Percentiles rank a stretch among this genome's conserved stretches.
Evolutionary conservation across 352 stramenopile genomes (phyloP).

Genomic region (Globisporangium barbulae): DNA sequence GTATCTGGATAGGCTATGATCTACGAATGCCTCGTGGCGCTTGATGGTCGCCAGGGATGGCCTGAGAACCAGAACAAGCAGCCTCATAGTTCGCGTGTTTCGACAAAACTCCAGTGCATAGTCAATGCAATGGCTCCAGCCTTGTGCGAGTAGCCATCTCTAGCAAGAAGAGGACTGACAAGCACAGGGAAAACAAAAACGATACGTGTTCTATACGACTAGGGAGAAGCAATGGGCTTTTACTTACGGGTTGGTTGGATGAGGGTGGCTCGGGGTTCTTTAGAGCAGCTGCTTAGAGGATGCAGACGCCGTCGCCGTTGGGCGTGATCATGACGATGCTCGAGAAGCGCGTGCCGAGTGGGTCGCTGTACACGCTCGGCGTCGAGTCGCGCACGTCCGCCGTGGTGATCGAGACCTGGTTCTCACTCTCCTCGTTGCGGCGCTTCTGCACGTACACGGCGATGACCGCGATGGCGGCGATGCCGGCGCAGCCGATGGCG

Average conservation of each 20-base stretch:
- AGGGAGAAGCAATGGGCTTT: background rate
- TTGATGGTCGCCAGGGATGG: no score
- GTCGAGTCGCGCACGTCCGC: slow-evolving; percentile 41
- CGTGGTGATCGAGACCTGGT: slow-evolving; percentile 30
- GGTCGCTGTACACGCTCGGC: slow-evolving; percentile 72
- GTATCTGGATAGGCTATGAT: no score
- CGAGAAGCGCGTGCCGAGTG: slow-evolving; percentile 73
- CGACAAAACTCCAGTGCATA: no score
- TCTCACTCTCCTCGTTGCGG: slow-evolving; percentile 22
- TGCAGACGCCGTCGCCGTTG: slow-evolving; percentile 76
- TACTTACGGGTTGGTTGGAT: background rate
- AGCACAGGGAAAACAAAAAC: background rate
- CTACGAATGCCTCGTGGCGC: no score
- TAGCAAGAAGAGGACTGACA: background rate
- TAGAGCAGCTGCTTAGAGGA: slow-evolving; percentile 36
- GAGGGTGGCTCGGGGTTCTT: no score
- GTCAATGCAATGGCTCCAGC: background rate
- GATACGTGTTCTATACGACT: slow-evolving; percentile 2
- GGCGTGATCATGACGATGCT: slow-evolving; percentile 87
- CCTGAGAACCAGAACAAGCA: no score
- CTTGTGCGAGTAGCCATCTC: background rate
- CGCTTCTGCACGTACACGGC: slow-evolving; percentile 47
- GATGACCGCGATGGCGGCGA: slow-evolving; percentile 45
- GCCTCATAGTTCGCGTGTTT: no score
- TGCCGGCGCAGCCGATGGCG: slow-evolving; percentile 25